These are phyloP conservation scores for Pezicula rhizophila DNA, from an alignment of 2,329 filamentous ascomycete genomes.

Conservation along the genomic window DNA sequence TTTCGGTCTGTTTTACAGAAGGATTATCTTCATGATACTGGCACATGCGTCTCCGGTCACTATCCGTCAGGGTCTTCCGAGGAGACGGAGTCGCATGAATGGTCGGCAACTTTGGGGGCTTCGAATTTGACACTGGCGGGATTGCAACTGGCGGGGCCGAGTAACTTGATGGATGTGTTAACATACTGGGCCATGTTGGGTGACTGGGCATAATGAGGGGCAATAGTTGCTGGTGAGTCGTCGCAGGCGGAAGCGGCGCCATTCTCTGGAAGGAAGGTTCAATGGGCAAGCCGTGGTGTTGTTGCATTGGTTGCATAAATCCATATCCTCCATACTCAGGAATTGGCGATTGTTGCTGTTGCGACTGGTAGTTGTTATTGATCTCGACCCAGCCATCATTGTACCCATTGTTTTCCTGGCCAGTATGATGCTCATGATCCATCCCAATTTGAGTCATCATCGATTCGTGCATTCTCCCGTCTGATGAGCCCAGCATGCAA, in stretches of 20 bases:
- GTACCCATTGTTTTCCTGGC: slow-evolving; percentile 29
- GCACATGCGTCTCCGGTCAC: slow-evolving; percentile 89
- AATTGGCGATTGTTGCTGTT: slow-evolving; percentile 65
- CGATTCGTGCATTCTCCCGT: slow-evolving; percentile 27
- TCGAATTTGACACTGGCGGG: slow-evolving; percentile 34
- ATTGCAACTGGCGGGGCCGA: slow-evolving; percentile 53
- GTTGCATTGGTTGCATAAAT: slow-evolving; percentile 52
- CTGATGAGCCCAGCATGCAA: slow-evolving; percentile 6
- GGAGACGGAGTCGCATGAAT: slow-evolving; percentile 56
- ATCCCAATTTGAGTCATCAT: slow-evolving; percentile 30
- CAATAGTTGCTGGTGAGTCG: slow-evolving; percentile 50
- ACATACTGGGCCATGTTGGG: slow-evolving; percentile 72
- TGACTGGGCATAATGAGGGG: slow-evolving; percentile 67
- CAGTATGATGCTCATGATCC: slow-evolving; percentile 26
- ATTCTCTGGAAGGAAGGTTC: slow-evolving; percentile 49
- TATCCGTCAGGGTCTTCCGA: slow-evolving; percentile 82
- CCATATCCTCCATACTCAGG: slow-evolving; percentile 60
- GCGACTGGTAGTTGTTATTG: slow-evolving; percentile 31
- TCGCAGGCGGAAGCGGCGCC: slow-evolving; percentile 47
- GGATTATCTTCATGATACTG: slow-evolving; percentile 88
- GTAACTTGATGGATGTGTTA: slow-evolving; percentile 65
- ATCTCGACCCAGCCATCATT: slow-evolving; percentile 51
- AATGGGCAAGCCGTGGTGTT: slow-evolving; percentile 55
- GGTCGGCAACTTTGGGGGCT: slow-evolving; percentile 41
- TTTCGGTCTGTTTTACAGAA: slow-evolving; percentile 88